These are phyloP conservation scores for Elsinoe fawcettii DNA, from an alignment of 2,329 filamentous ascomycete species.

Conservation along the genomic window DNA sequence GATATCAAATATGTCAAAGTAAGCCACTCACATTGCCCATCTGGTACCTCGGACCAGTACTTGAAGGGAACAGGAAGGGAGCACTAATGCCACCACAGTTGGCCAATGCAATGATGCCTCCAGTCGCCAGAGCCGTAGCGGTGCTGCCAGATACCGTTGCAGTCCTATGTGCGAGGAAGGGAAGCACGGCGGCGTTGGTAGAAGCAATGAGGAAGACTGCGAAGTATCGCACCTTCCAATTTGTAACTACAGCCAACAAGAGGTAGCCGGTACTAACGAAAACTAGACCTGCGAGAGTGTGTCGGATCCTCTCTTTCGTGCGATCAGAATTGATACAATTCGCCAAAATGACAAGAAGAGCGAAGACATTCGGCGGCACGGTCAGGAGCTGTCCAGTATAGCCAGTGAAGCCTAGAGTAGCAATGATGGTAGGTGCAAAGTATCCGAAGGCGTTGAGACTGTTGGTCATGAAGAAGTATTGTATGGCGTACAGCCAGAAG, in stretches of 20 bases:
- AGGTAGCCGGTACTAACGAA: constrained; percentile 18
- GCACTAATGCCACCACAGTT: constrained; percentile 19
- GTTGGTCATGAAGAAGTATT: constrained; percentile 16
- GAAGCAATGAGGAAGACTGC: constrained; percentile 19
- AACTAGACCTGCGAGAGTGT: constrained; percentile 14
- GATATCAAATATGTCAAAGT: background rate
- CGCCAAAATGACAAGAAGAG: constrained; percentile 11
- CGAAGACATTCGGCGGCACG: constrained; percentile 15
- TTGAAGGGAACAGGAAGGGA: constrained; percentile 17
- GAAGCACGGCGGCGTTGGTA: constrained; percentile 18
- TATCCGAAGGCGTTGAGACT: constrained; percentile 14
- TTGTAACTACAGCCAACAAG: constrained; percentile 16
- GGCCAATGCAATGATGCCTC: constrained; percentile 18
- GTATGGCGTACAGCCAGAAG: constrained; percentile 14
- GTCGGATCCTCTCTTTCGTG: constrained; percentile 17
- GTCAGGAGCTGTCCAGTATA: constrained; percentile 11
- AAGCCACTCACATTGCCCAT: constrained; percentile 17
- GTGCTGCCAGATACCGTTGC: constrained; percentile 17
- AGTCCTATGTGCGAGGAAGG: constrained; percentile 18
- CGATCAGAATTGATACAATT: constrained; percentile 17
- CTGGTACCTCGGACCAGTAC: constrained; percentile 16
- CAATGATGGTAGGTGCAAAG: constrained; percentile 15
- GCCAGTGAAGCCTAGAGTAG: constrained; percentile 13
- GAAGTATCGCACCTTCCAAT: constrained; percentile 18
- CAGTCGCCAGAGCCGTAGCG: constrained; percentile 18